phyloP scores from a whole-genome alignment of 139 green algal species.

The Limnomonas spitsbergensis region DNA sequence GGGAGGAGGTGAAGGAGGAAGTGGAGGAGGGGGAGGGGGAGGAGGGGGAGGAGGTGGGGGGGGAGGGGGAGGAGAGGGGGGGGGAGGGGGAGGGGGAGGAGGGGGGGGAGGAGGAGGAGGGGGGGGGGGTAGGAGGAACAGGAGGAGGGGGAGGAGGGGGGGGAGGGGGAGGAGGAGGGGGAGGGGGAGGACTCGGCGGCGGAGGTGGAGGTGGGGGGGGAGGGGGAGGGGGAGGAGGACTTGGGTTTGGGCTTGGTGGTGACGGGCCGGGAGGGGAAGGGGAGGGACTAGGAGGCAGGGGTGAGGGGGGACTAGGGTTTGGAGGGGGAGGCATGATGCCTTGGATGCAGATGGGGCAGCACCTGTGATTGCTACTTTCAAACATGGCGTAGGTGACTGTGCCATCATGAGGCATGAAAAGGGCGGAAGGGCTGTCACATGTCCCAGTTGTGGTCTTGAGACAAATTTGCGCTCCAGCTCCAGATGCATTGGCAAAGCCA shows the following conservation, averaged over 20 bases:
- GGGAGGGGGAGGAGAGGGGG: background rate
- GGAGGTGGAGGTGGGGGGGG: background rate
- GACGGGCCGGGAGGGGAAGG: too few species aligned
- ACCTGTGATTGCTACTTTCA: constrained; percentile 18
- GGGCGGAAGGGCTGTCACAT: background rate
- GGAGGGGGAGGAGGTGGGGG: background rate
- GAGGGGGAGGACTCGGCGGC: background rate
- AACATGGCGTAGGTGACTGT: constrained; percentile 11
- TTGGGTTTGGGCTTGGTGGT: constrained; percentile 1
- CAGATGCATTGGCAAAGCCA: background rate
- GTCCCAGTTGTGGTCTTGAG: background rate
- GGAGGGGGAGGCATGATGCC: background rate
- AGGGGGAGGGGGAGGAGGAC: too few species aligned
- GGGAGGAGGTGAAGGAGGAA: too few species aligned
- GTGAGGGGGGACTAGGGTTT: background rate
- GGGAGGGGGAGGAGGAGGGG: background rate
- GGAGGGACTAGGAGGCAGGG: background rate
- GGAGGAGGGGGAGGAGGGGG: background rate
- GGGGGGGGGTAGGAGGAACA: constrained; percentile 4
- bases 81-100: background rate
- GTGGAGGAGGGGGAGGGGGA: too few species aligned
- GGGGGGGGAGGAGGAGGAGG: constrained; percentile 18
- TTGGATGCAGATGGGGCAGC: constrained; percentile 14
- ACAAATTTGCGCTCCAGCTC: background rate
- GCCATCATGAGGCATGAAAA: background rate